Evolutionary conservation across 73 alveolate species (phyloP).

Genomic region (Stentor roeselii): DNA sequence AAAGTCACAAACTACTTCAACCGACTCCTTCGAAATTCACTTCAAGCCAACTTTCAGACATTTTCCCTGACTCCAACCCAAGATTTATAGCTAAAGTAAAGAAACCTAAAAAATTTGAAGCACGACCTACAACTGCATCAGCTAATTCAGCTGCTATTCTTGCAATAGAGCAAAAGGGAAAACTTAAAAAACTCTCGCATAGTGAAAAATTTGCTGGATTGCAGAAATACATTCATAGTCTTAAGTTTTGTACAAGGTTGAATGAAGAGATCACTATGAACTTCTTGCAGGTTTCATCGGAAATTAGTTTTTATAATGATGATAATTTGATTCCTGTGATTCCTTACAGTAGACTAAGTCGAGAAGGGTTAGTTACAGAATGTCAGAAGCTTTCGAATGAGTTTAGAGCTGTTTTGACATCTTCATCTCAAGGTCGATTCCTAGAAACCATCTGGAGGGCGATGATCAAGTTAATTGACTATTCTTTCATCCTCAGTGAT

Average conservation of each 20-base stretch:
- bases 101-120: too few species aligned
- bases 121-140: constrained; percentile 4
- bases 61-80: background rate
- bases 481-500: background rate
- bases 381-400: background rate
- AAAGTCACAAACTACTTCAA: background rate
- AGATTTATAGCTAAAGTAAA: background rate
- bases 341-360: background rate
- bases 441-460: background rate
- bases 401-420: background rate
- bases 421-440: background rate
- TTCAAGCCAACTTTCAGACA: background rate
- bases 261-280: background rate
- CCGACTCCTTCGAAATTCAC: background rate
- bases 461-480: background rate
- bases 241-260: too few species aligned
- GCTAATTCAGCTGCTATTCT: background rate
- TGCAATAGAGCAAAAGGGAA: background rate
- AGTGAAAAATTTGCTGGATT: background rate
- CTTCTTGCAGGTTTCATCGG: background rate
- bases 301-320: too few species aligned
- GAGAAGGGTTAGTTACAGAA: background rate
- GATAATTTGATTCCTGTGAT: background rate
- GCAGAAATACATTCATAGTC: too few species aligned
- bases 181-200: background rate